Conservation (phyloP, 1,139 yeast genomes). For the Saccharomyces hybrid region DNA sequence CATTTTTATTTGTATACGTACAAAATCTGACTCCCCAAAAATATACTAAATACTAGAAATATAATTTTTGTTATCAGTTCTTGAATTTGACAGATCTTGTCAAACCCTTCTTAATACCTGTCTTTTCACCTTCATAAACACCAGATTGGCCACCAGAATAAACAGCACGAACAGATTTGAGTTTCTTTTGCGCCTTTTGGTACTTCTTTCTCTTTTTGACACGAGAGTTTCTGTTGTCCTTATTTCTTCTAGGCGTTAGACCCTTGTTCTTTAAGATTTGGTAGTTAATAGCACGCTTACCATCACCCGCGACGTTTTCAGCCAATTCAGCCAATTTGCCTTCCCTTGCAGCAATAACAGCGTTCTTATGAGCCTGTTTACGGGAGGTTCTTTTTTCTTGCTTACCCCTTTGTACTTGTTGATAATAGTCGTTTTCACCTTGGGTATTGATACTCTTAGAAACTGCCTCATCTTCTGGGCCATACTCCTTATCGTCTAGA, state of each 20-base stretch:
- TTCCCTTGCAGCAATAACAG: constrained; percentile 73
- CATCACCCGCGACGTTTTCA: constrained; percentile 62
- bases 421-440: constrained; percentile 37
- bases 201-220: constrained; percentile 98
- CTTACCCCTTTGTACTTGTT: constrained; percentile 43
- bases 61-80: constrained; percentile 10
- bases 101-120: constrained; percentile 93
- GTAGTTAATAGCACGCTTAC: constrained; percentile 90
- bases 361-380: constrained; percentile 59
- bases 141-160: constrained; percentile 66
- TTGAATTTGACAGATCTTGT: constrained; percentile 75
- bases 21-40: not conserved
- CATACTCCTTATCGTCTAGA: constrained; percentile 40
- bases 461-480: constrained; percentile 41
- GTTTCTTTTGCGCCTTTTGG: constrained; percentile 90
- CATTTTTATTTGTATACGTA: not conserved
- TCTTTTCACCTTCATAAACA: constrained; percentile 87
- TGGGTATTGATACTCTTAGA: constrained; percentile 36
- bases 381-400: constrained; percentile 45
- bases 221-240: constrained; percentile 90
- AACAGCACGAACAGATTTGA: constrained; percentile 82
- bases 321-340: constrained; percentile 71
- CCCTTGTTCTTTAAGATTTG: constrained; percentile 95
- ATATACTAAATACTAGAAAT: not conserved
- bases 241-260: constrained; percentile 83